Evolutionary conservation across 176 grass and related monocot species (phyloP).

Genomic region (Coix lacrymajobi): DNA sequence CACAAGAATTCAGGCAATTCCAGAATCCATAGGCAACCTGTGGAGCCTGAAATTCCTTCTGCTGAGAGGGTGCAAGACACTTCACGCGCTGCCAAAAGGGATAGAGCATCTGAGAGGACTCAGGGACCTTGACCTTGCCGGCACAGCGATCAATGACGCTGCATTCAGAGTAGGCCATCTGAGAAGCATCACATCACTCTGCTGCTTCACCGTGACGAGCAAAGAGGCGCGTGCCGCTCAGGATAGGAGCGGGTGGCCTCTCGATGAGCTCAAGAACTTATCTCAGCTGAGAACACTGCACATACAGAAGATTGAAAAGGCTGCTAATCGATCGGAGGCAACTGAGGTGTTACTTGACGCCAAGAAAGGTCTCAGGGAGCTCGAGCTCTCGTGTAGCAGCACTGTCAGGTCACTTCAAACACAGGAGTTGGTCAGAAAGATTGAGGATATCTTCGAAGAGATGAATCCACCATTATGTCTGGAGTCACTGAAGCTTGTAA

Average conservation of each 20-base stretch:
- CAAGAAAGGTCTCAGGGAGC: slow-evolving; percentile 56
- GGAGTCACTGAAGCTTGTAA: slow-evolving; percentile 56
- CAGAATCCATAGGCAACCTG: slow-evolving; percentile 44
- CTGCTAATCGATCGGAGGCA: slow-evolving; percentile 26
- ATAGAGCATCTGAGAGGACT: slow-evolving; percentile 55
- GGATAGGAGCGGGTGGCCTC: slow-evolving; percentile 38
- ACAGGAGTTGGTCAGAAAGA: slow-evolving; percentile 19
- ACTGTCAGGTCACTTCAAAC: slow-evolving; percentile 18
- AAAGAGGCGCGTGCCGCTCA: neutral
- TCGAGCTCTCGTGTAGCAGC: slow-evolving; percentile 42
- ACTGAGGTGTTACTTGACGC: slow-evolving; percentile 26
- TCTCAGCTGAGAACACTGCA: slow-evolving; percentile 52
- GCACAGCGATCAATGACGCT: slow-evolving; percentile 29
- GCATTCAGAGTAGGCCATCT: slow-evolving; percentile 62
- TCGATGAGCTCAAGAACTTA: slow-evolving; percentile 60
- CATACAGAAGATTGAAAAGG: slow-evolving; percentile 58
- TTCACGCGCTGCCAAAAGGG: slow-evolving; percentile 55
- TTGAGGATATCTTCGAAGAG: slow-evolving; percentile 53
- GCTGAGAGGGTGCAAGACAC: slow-evolving; percentile 52
- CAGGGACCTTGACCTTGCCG: slow-evolving; percentile 60
- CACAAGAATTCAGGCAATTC: slow-evolving; percentile 55
- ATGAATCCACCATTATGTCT: slow-evolving; percentile 50
- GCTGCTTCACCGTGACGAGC: slow-evolving; percentile 35
- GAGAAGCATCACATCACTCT: slow-evolving; percentile 45
- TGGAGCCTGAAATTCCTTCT: slow-evolving; percentile 62